Conservation (phyloP, 352 stramenopile species). For the Pythium folliculosum region DNA sequence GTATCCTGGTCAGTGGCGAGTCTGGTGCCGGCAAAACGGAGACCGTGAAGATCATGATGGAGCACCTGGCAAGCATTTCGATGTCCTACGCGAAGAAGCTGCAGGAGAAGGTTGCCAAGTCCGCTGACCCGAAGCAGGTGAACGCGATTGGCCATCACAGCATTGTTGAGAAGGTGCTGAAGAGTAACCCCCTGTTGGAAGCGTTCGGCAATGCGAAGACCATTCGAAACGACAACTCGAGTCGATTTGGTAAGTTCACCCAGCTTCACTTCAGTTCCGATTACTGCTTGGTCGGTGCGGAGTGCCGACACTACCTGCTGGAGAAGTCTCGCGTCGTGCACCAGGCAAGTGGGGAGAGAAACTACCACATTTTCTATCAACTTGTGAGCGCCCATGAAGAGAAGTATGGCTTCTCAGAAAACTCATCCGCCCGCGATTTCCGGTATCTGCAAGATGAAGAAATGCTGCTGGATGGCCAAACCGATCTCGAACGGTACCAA, state of each 20-base stretch:
- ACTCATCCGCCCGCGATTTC: constrained; percentile 56
- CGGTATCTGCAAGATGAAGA: constrained; percentile 77
- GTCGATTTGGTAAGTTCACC: constrained; percentile 95
- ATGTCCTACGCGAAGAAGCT: constrained; percentile 59
- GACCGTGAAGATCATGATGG: constrained; percentile 97
- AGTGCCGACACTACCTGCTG: constrained; percentile 94
- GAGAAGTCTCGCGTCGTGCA: constrained; percentile 96
- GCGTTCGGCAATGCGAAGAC: constrained; percentile 93
- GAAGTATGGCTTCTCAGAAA: constrained; percentile 49
- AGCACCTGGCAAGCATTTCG: constrained; percentile 90
- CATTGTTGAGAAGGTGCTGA: constrained; percentile 87
- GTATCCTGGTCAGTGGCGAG: constrained; percentile 94
- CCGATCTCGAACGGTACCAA: constrained; percentile 74
- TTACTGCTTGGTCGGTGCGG: constrained; percentile 85
- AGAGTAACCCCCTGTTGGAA: constrained; percentile 90
- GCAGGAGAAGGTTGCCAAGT: constrained; percentile 77
- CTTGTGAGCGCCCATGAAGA: constrained; percentile 72
- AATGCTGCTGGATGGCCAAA: constrained; percentile 68
- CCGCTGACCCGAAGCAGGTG: constrained; percentile 59
- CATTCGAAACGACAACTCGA: constrained; percentile 95
- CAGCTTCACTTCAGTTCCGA: constrained; percentile 92
- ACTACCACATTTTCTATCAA: constrained; percentile 99
- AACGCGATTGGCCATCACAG: constrained; percentile 37
- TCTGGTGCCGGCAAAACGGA: constrained; percentile 94
- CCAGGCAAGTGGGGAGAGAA: constrained; percentile 91